These are phyloP conservation scores for Multifurca ochricompacta DNA, from an alignment of 768 basidiomycete species.

Conservation along the genomic window DNA sequence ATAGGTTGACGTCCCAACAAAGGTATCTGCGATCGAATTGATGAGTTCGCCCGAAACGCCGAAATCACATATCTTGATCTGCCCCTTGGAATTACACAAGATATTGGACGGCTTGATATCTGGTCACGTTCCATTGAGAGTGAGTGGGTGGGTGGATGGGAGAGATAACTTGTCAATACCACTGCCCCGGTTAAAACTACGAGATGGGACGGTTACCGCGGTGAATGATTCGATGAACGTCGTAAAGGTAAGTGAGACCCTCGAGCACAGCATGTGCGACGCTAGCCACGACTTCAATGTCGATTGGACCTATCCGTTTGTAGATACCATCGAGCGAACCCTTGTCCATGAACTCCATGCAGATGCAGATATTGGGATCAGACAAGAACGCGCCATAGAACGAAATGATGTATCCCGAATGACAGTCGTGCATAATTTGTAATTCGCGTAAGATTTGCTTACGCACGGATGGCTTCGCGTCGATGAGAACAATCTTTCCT, in stretches of 20 bases:
- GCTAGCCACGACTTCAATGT: constrained; percentile 85
- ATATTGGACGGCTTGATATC: constrained; percentile 99
- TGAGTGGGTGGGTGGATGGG: too few species aligned
- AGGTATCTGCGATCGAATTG: constrained; percentile 98
- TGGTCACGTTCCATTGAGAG: too few species aligned
- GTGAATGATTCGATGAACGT: constrained; percentile 96
- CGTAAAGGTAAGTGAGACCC: constrained; percentile 94
- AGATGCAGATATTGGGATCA: constrained; percentile 98
- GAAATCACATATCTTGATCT: constrained; percentile 99
- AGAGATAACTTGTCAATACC: neutral
- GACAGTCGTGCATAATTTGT: constrained; percentile 98
- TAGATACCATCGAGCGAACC: constrained; percentile 92
- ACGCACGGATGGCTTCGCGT: constrained; percentile 90
- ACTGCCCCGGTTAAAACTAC: neutral
- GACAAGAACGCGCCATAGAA: constrained; percentile 96
- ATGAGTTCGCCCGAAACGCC: constrained; percentile 98
- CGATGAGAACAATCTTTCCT: constrained; percentile 86
- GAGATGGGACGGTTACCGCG: constrained; percentile 65
- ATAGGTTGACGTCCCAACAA: constrained; percentile 97
- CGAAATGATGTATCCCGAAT: constrained; percentile 88
- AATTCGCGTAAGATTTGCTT: constrained; percentile 97
- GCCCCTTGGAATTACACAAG: constrained; percentile 84
- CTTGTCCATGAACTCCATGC: constrained; percentile 96
- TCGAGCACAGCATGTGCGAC: constrained; percentile 94
- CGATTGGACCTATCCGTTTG: constrained; percentile 90